Conservation (phyloP, 495 filamentous ascomycete genomes). For the Pyrenopolyporus hunteri region DNA sequence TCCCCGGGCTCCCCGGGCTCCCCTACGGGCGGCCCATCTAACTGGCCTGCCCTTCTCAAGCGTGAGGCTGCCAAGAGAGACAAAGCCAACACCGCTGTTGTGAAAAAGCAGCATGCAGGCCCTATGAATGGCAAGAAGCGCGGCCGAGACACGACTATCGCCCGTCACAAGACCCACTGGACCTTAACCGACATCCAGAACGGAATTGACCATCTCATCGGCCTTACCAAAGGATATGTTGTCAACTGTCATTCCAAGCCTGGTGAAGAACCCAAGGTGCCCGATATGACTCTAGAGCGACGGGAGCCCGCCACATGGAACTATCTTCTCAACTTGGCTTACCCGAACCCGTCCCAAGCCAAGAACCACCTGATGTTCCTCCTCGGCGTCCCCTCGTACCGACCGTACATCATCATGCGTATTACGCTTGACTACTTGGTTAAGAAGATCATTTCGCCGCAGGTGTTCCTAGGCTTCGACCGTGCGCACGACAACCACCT, state of each 20-base stretch:
- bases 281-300: background rate
- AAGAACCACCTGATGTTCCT: slow-evolving; percentile 11
- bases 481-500: slow-evolving; percentile 9
- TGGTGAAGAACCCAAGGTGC: background rate
- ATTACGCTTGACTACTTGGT: slow-evolving; percentile 20
- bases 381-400: background rate
- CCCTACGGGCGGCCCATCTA: slow-evolving; percentile 7
- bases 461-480: slow-evolving; percentile 19
- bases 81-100: background rate
- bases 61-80: too few species aligned
- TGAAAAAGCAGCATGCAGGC: background rate
- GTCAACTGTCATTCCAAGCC: slow-evolving; percentile 11
- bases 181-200: background rate
- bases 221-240: slow-evolving; percentile 22
- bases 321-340: slow-evolving; percentile 13
- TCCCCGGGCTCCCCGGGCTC: background rate
- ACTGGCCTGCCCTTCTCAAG: slow-evolving; percentile 8
- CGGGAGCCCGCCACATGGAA: slow-evolving; percentile 18
- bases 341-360: background rate
- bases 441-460: slow-evolving; percentile 27
- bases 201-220: slow-evolving; percentile 4
- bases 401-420: slow-evolving; percentile 22
- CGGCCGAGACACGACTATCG: background rate
- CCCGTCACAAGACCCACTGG: slow-evolving; percentile 6
- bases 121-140: background rate